Evolutionary conservation across 768 basidiomycete species (phyloP).

Genomic region (Podaxis sp.): DNA sequence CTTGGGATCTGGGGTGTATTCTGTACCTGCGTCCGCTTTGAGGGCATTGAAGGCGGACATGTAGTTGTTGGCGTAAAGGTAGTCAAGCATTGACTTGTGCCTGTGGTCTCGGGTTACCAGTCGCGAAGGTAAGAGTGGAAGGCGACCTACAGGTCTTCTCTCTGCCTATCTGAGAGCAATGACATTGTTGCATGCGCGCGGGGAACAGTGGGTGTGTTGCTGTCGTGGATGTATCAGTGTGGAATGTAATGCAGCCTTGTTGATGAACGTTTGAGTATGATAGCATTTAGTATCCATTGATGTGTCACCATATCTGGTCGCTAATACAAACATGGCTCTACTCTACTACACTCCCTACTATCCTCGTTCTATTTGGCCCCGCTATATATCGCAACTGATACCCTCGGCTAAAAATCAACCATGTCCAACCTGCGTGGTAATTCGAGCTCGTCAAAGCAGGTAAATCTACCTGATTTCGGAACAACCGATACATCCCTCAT

Average conservation of each 20-base stretch:
- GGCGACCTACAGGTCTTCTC: slow-evolving; percentile 26
- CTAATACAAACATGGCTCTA: not conserved
- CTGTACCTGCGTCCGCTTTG: slow-evolving; percentile 52
- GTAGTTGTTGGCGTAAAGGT: slow-evolving; percentile 68
- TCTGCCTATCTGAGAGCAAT: slow-evolving; percentile 26
- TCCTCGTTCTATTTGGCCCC: not conserved
- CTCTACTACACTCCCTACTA: not conserved
- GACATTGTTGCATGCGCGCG: slow-evolving; percentile 20
- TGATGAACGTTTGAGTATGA: slow-evolving; percentile 12
- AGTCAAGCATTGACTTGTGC: slow-evolving; percentile 81
- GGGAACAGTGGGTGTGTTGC: not conserved
- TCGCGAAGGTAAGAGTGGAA: slow-evolving; percentile 9
- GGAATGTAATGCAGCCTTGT: not conserved
- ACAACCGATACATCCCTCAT: not conserved
- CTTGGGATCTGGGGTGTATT: slow-evolving; percentile 82
- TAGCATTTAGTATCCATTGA: slow-evolving; percentile 1
- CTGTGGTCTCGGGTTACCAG: slow-evolving; percentile 34
- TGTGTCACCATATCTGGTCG: slow-evolving; percentile 6
- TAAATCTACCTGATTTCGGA: not conserved
- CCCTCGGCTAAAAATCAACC: not conserved
- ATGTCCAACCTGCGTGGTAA: not conserved
- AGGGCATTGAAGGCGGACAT: slow-evolving; percentile 60
- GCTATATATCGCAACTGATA: not conserved
- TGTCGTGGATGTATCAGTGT: not conserved
- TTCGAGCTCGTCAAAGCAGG: slow-evolving; percentile 13